These are phyloP conservation scores for Neurospora sp. DNA, from an alignment of 495 filamentous ascomycete genomes.

Conservation along the genomic window DNA sequence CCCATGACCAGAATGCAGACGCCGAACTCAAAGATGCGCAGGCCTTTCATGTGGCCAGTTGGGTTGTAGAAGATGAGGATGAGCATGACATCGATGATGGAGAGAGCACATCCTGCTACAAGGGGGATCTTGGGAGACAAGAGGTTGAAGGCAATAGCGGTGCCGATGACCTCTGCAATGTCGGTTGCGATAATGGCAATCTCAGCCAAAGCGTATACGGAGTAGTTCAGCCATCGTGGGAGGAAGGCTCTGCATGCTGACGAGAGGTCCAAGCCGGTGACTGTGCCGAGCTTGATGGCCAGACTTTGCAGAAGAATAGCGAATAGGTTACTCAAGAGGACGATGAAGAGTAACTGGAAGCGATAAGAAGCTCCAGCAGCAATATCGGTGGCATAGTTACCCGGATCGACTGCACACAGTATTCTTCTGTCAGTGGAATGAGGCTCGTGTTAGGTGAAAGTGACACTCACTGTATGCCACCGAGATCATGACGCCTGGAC, in stretches of 20 bases:
- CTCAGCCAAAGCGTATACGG: slow-evolving; percentile 67
- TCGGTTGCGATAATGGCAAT: slow-evolving; percentile 79
- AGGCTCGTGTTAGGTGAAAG: slow-evolving; percentile 15
- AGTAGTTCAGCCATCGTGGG: slow-evolving; percentile 64
- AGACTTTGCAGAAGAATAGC: slow-evolving; percentile 76
- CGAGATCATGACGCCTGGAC: slow-evolving; percentile 76
- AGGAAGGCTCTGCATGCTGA: slow-evolving; percentile 68
- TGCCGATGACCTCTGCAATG: slow-evolving; percentile 89
- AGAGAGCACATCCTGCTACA: slow-evolving; percentile 79
- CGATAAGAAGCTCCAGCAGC: slow-evolving; percentile 56
- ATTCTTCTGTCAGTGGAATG: neutral
- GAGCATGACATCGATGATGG: slow-evolving; percentile 72
- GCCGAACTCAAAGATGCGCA: slow-evolving; percentile 72
- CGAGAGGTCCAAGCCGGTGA: slow-evolving; percentile 73
- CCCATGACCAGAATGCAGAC: slow-evolving; percentile 71
- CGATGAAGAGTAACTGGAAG: slow-evolving; percentile 67
- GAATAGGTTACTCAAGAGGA: slow-evolving; percentile 74
- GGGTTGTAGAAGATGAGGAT: slow-evolving; percentile 82
- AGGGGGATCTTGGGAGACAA: slow-evolving; percentile 67
- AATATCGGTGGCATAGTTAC: slow-evolving; percentile 80
- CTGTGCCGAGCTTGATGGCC: slow-evolving; percentile 75
- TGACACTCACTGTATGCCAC: slow-evolving; percentile 48
- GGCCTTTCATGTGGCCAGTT: slow-evolving; percentile 57
- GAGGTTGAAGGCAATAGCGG: slow-evolving; percentile 82
- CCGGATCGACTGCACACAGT: slow-evolving; percentile 55